Evolutionary conservation across 2,329 filamentous ascomycete species (phyloP).

Genomic region (Tothia fuscella): DNA sequence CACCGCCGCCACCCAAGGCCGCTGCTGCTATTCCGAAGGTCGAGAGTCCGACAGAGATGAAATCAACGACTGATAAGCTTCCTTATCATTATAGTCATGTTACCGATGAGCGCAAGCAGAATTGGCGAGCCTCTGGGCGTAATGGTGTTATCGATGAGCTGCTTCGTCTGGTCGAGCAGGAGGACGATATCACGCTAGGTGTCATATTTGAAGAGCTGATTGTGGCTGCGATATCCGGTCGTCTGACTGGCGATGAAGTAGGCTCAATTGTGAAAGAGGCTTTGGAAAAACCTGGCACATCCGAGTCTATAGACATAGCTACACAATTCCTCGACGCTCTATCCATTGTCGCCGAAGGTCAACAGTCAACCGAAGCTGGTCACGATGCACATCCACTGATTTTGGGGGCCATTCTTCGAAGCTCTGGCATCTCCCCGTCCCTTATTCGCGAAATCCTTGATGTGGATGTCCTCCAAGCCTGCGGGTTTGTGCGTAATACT

Average conservation of each 20-base stretch:
- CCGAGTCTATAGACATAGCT: constrained; percentile 21
- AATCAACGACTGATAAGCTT: not conserved
- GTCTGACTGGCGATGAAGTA: constrained; percentile 6
- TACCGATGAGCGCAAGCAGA: constrained; percentile 53
- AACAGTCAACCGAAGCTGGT: constrained; percentile 46
- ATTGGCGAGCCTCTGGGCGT: constrained; percentile 58
- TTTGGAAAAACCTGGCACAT: not conserved
- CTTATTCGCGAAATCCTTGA: constrained; percentile 79
- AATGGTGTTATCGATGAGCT: constrained; percentile 56
- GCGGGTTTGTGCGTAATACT: constrained; percentile 73
- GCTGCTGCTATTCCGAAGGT: not conserved
- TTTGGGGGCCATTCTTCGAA: constrained; percentile 39
- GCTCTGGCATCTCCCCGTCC: constrained; percentile 58
- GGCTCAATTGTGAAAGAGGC: constrained; percentile 10
- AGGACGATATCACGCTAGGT: constrained; percentile 40
- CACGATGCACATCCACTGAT: not conserved
- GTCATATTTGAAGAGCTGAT: constrained; percentile 10
- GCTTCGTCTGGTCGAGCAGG: constrained; percentile 50
- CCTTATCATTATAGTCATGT: constrained; percentile 63
- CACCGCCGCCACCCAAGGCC: not conserved
- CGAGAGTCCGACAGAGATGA: not conserved
- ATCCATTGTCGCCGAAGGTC: constrained; percentile 34
- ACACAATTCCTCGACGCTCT: constrained; percentile 74
- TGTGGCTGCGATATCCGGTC: not conserved
- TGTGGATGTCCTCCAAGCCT: constrained; percentile 56